Percentiles rank a stretch among this genome's conserved stretches.
phyloP scores from a whole-genome alignment of 257 asterid species.

The Paulownia fortunei region DNA sequence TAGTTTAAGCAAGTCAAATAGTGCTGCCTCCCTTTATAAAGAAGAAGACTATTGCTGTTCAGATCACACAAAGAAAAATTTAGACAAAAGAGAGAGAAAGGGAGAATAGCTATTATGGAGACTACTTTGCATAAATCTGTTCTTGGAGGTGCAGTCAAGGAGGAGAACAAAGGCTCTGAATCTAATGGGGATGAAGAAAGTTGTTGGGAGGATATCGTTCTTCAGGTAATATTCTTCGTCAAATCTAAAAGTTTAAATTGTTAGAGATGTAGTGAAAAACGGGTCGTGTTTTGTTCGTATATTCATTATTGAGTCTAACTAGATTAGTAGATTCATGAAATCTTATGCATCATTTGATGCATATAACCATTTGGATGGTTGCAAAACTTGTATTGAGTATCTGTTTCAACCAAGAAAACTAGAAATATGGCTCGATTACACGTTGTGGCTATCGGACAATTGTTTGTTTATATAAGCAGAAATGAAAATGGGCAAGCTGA shows the following conservation, averaged over 20 bases:
- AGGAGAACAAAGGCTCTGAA: conserved; percentile 47
- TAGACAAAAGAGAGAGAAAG: conserved; percentile 7
- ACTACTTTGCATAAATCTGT: conserved; percentile 47
- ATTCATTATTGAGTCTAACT: no score
- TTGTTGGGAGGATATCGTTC: conserved; percentile 43
- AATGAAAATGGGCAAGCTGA: no score
- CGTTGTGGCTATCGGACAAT: no score
- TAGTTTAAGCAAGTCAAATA: conserved; percentile 64
- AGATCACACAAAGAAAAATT: conserved; percentile 25
- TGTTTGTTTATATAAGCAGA: no score
- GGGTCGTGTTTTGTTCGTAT: background rate
- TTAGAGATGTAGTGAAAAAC: background rate
- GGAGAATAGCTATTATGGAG: conserved; percentile 43
- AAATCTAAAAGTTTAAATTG: background rate
- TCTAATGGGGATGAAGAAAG: conserved; percentile 50
- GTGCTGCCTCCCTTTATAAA: conserved; percentile 61
- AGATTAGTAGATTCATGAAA: no score
- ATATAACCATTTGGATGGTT: no score
- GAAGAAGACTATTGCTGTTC: conserved; percentile 39
- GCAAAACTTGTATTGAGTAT: no score
- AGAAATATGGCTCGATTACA: no score
- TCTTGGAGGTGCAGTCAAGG: conserved; percentile 38
- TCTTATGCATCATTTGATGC: no score
- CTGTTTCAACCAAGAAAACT: no score
- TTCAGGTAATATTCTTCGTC: conserved; percentile 50